These are phyloP conservation scores for Phytophthora cryptogea DNA, from an alignment of 352 stramenopile species.

Conservation along the genomic window DNA sequence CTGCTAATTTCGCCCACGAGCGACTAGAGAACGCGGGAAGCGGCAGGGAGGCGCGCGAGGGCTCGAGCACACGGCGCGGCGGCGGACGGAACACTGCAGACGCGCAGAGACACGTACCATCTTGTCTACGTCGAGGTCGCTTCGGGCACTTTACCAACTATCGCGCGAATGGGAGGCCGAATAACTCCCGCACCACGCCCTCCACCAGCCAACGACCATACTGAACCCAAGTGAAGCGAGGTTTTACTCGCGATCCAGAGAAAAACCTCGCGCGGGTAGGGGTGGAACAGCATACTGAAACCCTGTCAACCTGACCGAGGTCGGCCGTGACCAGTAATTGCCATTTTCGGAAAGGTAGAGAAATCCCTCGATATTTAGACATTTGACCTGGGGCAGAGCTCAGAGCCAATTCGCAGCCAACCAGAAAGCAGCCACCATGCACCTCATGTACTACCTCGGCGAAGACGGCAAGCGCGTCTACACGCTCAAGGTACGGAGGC, in stretches of 20 bases:
- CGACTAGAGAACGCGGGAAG: conserved; percentile 1
- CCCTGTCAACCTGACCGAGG: conserved; percentile 1
- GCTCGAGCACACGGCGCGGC: conserved; percentile 1
- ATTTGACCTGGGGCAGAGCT: neutral
- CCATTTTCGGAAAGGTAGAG: conserved; percentile 22
- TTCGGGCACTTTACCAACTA: conserved; percentile 49
- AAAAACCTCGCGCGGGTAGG: conserved; percentile 7
- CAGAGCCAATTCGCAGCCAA: conserved; percentile 6
- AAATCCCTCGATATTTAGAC: neutral
- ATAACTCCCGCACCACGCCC: conserved; percentile 30
- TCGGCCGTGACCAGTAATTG: conserved; percentile 37
- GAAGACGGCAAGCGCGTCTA: conserved; percentile 97
- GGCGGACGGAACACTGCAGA: conserved; percentile 1
- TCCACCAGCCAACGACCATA: conserved; percentile 52
- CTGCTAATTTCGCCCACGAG: neutral
- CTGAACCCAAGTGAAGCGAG: conserved; percentile 37
- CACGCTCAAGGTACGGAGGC: conserved; percentile 95
- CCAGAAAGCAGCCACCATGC: conserved; percentile 81
- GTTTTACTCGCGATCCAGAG: conserved; percentile 27
- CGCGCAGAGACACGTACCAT: conserved; percentile 38
- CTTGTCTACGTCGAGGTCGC: conserved; percentile 27
- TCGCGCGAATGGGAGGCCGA: conserved; percentile 47
- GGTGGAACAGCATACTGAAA: neutral
- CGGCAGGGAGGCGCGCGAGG: conserved; percentile 6
- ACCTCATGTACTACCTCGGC: conserved; percentile 99